Base-by-base conservation (phyloP, 352 stramenopile species). In the Pythium chondricola region DNA sequence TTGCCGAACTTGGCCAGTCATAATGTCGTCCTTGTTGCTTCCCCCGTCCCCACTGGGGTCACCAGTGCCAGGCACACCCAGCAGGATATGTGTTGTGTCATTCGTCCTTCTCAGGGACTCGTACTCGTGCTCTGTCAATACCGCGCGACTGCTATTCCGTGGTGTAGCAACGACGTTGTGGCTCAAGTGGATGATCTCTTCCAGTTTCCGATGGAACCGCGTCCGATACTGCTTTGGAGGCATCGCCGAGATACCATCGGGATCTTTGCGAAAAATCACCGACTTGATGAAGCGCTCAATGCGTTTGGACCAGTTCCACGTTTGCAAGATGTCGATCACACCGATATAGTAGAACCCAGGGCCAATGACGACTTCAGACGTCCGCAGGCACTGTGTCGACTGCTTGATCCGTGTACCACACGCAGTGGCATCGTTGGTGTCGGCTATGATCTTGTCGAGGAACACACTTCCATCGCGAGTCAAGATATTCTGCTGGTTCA, bases 341-440 rank as follows among this genome's bases (percentile, higher is more conserved):
- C 83, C 83, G 22, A 95, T 84, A 66, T 93, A 95, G 53, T 93
- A 95, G 46, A 88, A 84, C 0, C 80, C 78, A 4, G 83, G 81
- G 0, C 79, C 81, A 32, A 91, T 84, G 17, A 94, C 79, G 18
- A 92, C 77, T 29, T 91, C 77, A 5, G 72, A 73, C 20, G 76
- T 79, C 5, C 69, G 74, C 9, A 94, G 48, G 48, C 74, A 80
- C 40, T 71, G 62, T 8, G 68, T 68, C 9, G 75, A 88, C 45
- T 89, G 74, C 50, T 87, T 87, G 24, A 71, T 50, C 16, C 66
- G 58, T 24, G 21, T 13, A 20, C 20, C 20, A 4, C 13, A 11
- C 1, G 16, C 16, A 17, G 46, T 14, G 0, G 43, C 45, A 17
- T 48, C 26, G 11, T 24, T 37, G 6, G 48, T 47, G 20, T 21